Evolutionary conservation across 805 yeast genomes (phyloP).

Genomic region (Cyberlindnera maclurae): DNA sequence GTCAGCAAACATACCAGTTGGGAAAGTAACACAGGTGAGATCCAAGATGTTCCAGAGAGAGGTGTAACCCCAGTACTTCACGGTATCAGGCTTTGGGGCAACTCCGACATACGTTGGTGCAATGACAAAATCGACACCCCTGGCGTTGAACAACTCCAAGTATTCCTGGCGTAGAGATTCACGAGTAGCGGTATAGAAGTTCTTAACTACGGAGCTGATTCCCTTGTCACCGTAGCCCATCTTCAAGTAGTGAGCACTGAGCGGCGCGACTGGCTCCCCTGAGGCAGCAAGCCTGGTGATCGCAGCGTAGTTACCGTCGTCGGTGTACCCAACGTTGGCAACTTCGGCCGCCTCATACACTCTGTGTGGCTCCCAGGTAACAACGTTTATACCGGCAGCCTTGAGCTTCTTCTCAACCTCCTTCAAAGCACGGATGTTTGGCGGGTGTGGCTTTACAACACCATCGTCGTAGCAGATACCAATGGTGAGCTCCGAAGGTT

Average conservation of each 20-base stretch:
- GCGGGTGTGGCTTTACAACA: conserved; percentile 60
- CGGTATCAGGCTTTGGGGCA: conserved; percentile 59
- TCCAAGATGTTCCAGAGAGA: conserved; percentile 67
- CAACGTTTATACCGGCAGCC: conserved; percentile 51
- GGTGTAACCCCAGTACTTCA: conserved; percentile 78
- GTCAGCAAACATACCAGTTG: conserved; percentile 37
- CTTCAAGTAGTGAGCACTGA: conserved; percentile 55
- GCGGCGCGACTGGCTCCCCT: conserved; percentile 63
- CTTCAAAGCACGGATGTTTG: conserved; percentile 50
- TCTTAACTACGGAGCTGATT: conserved; percentile 43
- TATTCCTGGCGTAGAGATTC: conserved; percentile 55
- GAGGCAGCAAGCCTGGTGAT: conserved; percentile 43
- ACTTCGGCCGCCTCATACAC: conserved; percentile 53
- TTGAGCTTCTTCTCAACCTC: conserved; percentile 45
- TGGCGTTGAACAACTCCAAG: conserved; percentile 41
- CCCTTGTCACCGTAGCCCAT: conserved; percentile 50
- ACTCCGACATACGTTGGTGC: conserved; percentile 64
- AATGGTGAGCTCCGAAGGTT: conserved; percentile 42
- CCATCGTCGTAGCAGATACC: conserved; percentile 63
- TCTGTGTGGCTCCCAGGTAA: conserved; percentile 51
- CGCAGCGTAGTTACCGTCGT: conserved; percentile 64
- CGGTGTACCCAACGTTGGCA: conserved; percentile 45
- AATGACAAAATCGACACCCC: conserved; percentile 57
- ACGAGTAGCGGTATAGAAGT: conserved; percentile 46
- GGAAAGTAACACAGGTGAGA: conserved; percentile 58